phyloP scores from a whole-genome alignment of 176 grass and related monocot genomes.

The Chrysopogon serrulatus region DNA sequence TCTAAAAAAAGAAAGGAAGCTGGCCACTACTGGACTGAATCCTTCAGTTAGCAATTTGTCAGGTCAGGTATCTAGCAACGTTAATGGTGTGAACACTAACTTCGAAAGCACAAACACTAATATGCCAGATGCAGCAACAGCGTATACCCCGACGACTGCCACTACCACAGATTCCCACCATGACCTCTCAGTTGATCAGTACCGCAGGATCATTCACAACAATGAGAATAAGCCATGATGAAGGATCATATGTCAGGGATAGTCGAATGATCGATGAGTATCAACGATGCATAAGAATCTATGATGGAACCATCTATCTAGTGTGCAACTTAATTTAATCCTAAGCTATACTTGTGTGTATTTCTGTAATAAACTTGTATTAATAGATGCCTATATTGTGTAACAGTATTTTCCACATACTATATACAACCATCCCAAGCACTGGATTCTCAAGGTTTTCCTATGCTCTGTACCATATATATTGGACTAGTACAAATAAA shows the following conservation, averaged over 20 bases:
- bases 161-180: constrained; percentile 40
- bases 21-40: neutral
- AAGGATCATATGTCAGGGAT: neutral
- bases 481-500: neutral
- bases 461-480: neutral
- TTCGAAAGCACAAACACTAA: neutral
- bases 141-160: neutral
- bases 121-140: neutral
- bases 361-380: neutral
- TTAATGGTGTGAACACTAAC: neutral
- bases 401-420: neutral
- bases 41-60: neutral
- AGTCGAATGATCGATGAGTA: neutral
- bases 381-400: neutral
- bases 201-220: neutral
- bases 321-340: neutral
- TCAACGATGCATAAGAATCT: neutral
- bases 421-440: neutral
- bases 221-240: constrained; percentile 16
- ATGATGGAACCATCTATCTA: neutral
- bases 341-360: neutral
- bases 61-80: neutral
- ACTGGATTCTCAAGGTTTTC: neutral
- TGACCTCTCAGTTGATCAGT: constrained; percentile 24
- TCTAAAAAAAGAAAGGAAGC: constrained; percentile 14